phyloP scores from a whole-genome alignment of 2,329 filamentous ascomycete genomes.

The Hymenoscyphus fraxineus region DNA sequence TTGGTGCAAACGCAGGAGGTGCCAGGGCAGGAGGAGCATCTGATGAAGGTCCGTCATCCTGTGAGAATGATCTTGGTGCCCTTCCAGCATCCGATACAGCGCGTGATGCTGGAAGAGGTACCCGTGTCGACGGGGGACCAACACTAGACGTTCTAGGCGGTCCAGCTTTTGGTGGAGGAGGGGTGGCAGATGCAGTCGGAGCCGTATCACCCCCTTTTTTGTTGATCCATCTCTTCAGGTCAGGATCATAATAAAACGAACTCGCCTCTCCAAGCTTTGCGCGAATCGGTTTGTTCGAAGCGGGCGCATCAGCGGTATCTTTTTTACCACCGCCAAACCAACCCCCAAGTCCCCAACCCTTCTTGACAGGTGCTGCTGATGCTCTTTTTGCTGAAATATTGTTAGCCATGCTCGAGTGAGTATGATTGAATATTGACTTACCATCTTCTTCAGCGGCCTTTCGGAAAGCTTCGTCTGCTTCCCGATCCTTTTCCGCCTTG shows the following conservation, averaged over 20 bases:
- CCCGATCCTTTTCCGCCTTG: constrained; percentile 67
- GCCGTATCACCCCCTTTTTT: constrained; percentile 71
- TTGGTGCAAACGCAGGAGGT: constrained; percentile 18
- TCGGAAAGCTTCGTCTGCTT: constrained; percentile 81
- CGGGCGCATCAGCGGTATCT: constrained; percentile 40
- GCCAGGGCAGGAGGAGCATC: constrained; percentile 8
- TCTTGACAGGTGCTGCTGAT: constrained; percentile 49
- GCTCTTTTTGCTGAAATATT: constrained; percentile 55
- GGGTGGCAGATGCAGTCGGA: constrained; percentile 60
- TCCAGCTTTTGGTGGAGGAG: constrained; percentile 69
- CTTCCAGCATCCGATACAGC: constrained; percentile 27
- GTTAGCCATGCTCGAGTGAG: constrained; percentile 15
- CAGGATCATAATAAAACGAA: constrained; percentile 89
- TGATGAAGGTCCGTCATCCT: constrained; percentile 8
- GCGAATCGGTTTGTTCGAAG: constrained; percentile 66
- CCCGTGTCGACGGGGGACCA: constrained; percentile 7
- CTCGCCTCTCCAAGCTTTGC: constrained; percentile 94
- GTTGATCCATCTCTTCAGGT: constrained; percentile 98
- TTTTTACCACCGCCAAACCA: constrained; percentile 76
- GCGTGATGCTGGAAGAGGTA: constrained; percentile 1
- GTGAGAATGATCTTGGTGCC: constrained; percentile 28
- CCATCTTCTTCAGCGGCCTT: constrained; percentile 76
- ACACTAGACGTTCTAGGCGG: constrained; percentile 37
- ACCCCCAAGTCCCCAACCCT: constrained; percentile 76
- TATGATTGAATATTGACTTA: constrained; percentile 39